These are phyloP conservation scores for Ceratobasidium sp. DNA, from an alignment of 1,284 basidiomycete genomes.

Conservation along the genomic window DNA sequence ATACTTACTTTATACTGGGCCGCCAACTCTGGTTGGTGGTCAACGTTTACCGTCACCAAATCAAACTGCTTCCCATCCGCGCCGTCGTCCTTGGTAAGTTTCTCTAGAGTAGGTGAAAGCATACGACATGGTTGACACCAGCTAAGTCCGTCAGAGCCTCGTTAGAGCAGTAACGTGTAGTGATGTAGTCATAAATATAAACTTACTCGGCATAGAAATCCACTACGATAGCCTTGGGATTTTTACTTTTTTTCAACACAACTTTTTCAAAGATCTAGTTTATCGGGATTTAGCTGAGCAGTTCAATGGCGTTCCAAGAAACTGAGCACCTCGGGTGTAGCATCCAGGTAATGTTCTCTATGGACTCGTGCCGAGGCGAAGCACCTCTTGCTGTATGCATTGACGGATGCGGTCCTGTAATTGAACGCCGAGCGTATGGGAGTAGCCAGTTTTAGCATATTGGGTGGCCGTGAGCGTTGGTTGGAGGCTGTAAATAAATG, in stretches of 20 bases:
- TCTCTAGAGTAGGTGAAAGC: slow-evolving; percentile 69
- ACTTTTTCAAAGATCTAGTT: slow-evolving; percentile 36
- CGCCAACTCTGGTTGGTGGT: slow-evolving; percentile 60
- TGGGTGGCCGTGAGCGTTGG: not conserved
- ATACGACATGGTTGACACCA: slow-evolving; percentile 77
- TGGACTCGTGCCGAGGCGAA: not conserved
- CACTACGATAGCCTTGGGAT: slow-evolving; percentile 68
- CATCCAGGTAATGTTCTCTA: slow-evolving; percentile 10
- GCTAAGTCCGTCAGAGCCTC: slow-evolving; percentile 50
- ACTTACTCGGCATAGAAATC: slow-evolving; percentile 80
- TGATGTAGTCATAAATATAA: not conserved
- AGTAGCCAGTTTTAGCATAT: not conserved
- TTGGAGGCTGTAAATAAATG: too few species aligned
- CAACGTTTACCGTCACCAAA: slow-evolving; percentile 71
- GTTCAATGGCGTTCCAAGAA: not conserved
- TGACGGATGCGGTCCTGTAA: not conserved
- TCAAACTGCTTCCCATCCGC: slow-evolving; percentile 64
- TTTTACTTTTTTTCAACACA: slow-evolving; percentile 47
- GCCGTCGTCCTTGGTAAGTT: slow-evolving; percentile 54
- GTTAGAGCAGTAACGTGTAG: not conserved
- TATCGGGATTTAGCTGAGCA: not conserved
- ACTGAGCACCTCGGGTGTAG: slow-evolving; percentile 3
- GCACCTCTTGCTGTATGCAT: not conserved
- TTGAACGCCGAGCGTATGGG: not conserved
- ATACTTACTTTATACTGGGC: slow-evolving; percentile 57